Percentiles rank a stretch among this genome's conserved stretches.
Evolutionary conservation across 2,329 filamentous ascomycete species (phyloP).

Genomic region (Rhynchosporium agropyri): DNA sequence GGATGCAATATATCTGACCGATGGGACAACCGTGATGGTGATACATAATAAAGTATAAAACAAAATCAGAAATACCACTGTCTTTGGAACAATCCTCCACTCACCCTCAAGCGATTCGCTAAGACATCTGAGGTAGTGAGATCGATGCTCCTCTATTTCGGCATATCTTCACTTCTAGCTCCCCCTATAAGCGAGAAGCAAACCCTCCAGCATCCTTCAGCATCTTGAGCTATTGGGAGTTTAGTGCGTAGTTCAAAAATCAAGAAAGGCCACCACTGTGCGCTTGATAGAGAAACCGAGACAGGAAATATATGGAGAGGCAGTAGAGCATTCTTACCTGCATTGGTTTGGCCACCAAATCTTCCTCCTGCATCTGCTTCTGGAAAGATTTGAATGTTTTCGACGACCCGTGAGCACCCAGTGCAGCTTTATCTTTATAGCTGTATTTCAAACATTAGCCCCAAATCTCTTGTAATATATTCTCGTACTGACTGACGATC

Average conservation of each 20-base stretch:
- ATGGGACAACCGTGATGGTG: background rate
- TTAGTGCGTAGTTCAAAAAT: background rate
- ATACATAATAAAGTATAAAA: background rate
- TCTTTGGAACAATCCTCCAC: background rate
- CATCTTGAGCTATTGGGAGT: constrained; percentile 31
- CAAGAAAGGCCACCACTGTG: too few relatives aligned
- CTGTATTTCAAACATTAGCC: constrained; percentile 27
- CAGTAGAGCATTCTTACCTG: constrained; percentile 35
- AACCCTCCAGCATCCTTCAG: constrained; percentile 37
- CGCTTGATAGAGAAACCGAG: background rate
- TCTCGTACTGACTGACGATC: too few relatives aligned
- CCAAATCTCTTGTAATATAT: background rate
- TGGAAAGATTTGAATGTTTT: constrained; percentile 31
- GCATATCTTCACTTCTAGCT: background rate
- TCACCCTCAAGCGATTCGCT: background rate
- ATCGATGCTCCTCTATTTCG: background rate
- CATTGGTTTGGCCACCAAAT: constrained; percentile 31
- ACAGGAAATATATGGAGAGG: too few relatives aligned
- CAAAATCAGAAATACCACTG: background rate
- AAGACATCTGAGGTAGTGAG: too few relatives aligned
- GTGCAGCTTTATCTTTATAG: constrained; percentile 38
- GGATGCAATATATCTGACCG: background rate
- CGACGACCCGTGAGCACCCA: constrained; percentile 34
- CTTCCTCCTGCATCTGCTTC: constrained; percentile 35
- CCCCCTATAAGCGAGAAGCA: constrained; percentile 29